Evolutionary conservation across 257 asterid species (phyloP).

Genomic region (Solanum tacnaense): DNA sequence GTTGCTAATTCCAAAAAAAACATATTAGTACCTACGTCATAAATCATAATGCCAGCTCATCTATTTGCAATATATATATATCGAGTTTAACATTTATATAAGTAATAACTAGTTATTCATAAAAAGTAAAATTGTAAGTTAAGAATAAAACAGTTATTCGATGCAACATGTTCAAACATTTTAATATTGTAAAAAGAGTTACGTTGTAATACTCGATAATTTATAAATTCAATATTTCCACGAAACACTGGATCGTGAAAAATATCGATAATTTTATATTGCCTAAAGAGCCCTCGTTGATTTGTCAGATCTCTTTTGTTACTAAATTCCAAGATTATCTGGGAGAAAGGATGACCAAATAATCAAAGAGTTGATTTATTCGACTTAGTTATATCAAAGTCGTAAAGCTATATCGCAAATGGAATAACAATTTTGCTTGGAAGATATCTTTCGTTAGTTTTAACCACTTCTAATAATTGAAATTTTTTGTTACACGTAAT

Average conservation of each 20-base stretch:
- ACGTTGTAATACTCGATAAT: background rate
- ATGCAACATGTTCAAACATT: background rate
- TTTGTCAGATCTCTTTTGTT: background rate
- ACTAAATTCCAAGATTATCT: background rate
- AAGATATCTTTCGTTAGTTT: too few species aligned
- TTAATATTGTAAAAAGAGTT: background rate
- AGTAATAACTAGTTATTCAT: background rate
- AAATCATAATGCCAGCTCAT: background rate
- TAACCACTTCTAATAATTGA: background rate
- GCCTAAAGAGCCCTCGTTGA: background rate
- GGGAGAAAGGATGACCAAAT: background rate
- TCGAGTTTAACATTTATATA: background rate
- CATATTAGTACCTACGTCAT: background rate
- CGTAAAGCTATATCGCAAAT: too few species aligned
- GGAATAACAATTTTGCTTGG: too few species aligned
- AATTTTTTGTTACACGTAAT: background rate
- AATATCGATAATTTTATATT: background rate
- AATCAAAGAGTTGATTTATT: background rate
- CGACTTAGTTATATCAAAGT: background rate
- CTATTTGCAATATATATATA: background rate
- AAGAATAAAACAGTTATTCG: background rate
- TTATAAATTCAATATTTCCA: background rate
- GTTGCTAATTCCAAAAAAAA: background rate
- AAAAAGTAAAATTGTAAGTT: background rate
- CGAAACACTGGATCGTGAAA: background rate